Base-by-base conservation (phyloP, 352 stramenopile genomes). In the Globisporangium parvum region DNA sequence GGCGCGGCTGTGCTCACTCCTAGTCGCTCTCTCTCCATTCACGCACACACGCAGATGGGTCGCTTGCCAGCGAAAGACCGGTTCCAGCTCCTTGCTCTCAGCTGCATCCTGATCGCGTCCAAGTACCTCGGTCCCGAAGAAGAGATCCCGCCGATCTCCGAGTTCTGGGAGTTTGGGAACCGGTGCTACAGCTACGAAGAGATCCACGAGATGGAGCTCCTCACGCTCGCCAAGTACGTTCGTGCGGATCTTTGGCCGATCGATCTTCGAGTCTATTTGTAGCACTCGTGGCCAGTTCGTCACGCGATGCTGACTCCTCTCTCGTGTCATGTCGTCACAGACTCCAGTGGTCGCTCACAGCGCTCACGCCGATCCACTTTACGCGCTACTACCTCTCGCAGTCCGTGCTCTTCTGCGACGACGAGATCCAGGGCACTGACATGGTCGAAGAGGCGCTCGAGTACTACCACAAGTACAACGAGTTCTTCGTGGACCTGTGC, bases 161-260 rank as follows among this genome's bases (percentile, higher is more conserved):
- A 93, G 62, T 93, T 95, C 57, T 91, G 77, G 71, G 85, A 91
- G 58, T 91, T 90, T 62, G 85, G 80, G 50, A 89, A 93, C 62
- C 77, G 77, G 33, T 87, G 82, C 69, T 95, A 93, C 67, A 81
- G 81, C 31, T 85, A 80, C 57, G 77, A 93, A 14, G 80, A 91
- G 57, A 93, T 95, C 63, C 80, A 83, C 59, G 66, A 80, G 41
- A 73, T 87, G 47, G 85, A 95, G 53, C 67, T 85, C 20, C 66
- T 70, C 44, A 83, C 69, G 39, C 68, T 86, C 33, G 42, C 67
- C 62, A 75, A 70, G 73, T 80, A 71, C 49, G 71, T 63, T 3
- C 5, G 8, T 17, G 39, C 31, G 31, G 31, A 37, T 37, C 31
- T 37, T 37, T 37, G 31, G 31, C 31, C 10, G 31, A 31, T 31